Conservation (phyloP, 2,329 filamentous ascomycete genomes). For the Aspergillus fumigatiaffinis region DNA sequence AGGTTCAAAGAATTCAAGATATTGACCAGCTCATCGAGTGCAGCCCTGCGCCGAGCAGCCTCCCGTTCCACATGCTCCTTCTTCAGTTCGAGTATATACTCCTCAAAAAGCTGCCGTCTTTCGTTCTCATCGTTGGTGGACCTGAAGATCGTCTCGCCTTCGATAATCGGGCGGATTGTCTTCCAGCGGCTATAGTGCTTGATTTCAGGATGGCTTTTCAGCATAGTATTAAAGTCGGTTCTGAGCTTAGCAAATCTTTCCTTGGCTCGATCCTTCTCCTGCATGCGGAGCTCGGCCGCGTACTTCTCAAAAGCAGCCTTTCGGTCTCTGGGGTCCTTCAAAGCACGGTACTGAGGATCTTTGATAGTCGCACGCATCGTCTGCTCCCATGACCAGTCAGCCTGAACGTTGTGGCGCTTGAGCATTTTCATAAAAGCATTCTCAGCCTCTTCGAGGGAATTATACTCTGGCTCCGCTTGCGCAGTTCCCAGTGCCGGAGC, state of each 20-base stretch:
- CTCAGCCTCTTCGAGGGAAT: slow-evolving; percentile 80
- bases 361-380: slow-evolving; percentile 80
- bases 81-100: slow-evolving; percentile 83
- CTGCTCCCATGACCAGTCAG: slow-evolving; percentile 91
- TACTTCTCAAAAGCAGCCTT: slow-evolving; percentile 94
- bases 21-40: slow-evolving; percentile 76
- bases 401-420: slow-evolving; percentile 76
- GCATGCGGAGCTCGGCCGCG: slow-evolving; percentile 78
- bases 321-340: slow-evolving; percentile 88
- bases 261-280: slow-evolving; percentile 92
- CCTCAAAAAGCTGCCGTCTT: slow-evolving; percentile 84
- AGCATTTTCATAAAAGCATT: slow-evolving; percentile 89
- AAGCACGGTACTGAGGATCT: slow-evolving; percentile 86
- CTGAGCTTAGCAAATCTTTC: slow-evolving; percentile 89
- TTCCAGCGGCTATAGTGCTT: slow-evolving; percentile 97
- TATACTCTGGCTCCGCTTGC: slow-evolving; percentile 69
- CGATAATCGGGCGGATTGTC: slow-evolving; percentile 88
- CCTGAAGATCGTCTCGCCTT: slow-evolving; percentile 92
- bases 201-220: slow-evolving; percentile 94
- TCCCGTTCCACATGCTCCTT: slow-evolving; percentile 76
- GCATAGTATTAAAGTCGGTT: slow-evolving; percentile 91
- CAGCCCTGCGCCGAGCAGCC: slow-evolving; percentile 66
- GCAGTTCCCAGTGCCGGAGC: slow-evolving; percentile 35
- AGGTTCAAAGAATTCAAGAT: slow-evolving; percentile 76
- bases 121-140: slow-evolving; percentile 85